These are phyloP conservation scores for Tetrahymena elliotti DNA, from an alignment of 73 alveolate genomes.

Conservation along the genomic window DNA sequence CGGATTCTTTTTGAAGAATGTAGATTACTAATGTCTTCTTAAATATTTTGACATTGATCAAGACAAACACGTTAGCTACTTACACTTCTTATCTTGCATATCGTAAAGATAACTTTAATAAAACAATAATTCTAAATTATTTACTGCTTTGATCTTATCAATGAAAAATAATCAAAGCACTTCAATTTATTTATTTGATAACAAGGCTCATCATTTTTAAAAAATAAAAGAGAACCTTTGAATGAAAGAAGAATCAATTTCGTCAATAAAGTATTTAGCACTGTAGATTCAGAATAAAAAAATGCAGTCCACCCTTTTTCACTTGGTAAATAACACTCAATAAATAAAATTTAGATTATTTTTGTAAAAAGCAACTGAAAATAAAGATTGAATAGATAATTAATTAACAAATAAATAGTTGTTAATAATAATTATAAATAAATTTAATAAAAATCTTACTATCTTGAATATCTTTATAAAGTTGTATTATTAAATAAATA, in stretches of 20 bases:
- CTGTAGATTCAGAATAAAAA: neutral
- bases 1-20: neutral
- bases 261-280: neutral
- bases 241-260: neutral
- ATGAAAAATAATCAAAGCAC: neutral
- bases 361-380: neutral
- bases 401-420: neutral
- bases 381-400: neutral
- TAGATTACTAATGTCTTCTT: neutral
- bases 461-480: neutral
- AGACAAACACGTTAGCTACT: neutral
- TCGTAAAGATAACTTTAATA: neutral
- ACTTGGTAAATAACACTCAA: neutral
- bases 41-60: neutral
- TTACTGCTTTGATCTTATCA: neutral
- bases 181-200: neutral
- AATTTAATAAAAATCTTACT: neutral
- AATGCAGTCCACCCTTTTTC: neutral
- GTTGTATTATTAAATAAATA: too few relatives aligned
- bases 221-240: neutral
- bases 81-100: neutral
- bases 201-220: neutral
- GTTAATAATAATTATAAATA: neutral
- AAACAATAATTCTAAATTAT: neutral
- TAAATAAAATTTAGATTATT: neutral